phyloP scores from a whole-genome alignment of 106 monocot genomes.

The Dactylorhiza incarnata region DNA sequence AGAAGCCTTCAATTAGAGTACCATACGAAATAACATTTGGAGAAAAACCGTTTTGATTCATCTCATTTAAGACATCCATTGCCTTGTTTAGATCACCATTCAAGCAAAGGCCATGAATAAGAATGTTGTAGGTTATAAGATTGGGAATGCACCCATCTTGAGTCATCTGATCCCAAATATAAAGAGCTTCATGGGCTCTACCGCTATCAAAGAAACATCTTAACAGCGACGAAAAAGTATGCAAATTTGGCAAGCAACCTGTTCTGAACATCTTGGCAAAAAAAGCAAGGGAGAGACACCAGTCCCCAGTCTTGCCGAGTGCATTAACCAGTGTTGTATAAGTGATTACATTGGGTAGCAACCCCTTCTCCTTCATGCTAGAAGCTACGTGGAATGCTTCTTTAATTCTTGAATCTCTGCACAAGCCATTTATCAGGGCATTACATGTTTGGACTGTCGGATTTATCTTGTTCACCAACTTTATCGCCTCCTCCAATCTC shows the following conservation, averaged over 20 bases:
- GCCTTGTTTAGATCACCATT: conserved; percentile 43
- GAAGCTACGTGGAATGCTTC: conserved; percentile 45
- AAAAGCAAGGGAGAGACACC: conserved; percentile 45
- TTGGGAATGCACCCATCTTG: conserved; percentile 41
- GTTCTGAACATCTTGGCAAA: conserved; percentile 50
- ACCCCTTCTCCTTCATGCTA: conserved; percentile 42
- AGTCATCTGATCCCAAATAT: conserved; percentile 52
- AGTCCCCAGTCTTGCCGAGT: conserved; percentile 39
- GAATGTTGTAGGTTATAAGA: conserved; percentile 66
- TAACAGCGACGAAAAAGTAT: conserved; percentile 55
- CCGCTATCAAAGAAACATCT: conserved; percentile 53
- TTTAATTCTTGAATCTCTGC: conserved; percentile 27
- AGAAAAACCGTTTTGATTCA: conserved; percentile 34
- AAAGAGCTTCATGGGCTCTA: conserved; percentile 42
- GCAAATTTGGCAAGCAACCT: conserved; percentile 52
- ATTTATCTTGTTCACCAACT: conserved; percentile 24
- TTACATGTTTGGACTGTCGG: conserved; percentile 42
- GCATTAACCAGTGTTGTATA: conserved; percentile 65
- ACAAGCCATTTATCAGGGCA: conserved; percentile 62
- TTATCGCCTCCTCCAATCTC: conserved; percentile 48
- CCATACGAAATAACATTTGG: conserved; percentile 70
- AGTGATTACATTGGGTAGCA: conserved; percentile 64
- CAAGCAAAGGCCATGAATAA: conserved; percentile 69
- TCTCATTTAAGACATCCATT: conserved; percentile 26
- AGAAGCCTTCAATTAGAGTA: conserved; percentile 67